Evolutionary conservation across 768 basidiomycete genomes (phyloP).

Genomic region (Rhodotorula paludigena): DNA sequence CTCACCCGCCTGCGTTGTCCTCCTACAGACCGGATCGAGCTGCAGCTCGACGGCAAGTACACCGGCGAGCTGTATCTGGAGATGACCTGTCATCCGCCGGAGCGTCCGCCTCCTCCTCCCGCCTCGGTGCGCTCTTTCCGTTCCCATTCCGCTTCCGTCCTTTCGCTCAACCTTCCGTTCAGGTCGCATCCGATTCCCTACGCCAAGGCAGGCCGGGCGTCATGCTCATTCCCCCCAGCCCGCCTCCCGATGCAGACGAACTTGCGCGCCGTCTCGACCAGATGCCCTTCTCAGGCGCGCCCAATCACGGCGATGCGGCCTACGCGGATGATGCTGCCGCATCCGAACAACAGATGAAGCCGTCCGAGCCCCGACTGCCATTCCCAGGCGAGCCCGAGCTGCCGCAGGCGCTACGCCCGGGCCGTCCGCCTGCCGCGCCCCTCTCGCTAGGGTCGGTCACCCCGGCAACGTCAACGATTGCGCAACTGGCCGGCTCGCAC

Average conservation of each 20-base stretch:
- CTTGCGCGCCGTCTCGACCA: no score
- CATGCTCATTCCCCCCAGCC: no score
- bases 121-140: neutral
- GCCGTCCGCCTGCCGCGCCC: neutral
- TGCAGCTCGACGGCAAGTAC: constrained; percentile 16
- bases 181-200: neutral
- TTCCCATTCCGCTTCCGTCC: neutral
- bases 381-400: constrained; percentile 28
- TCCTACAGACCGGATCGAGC: constrained; percentile 21
- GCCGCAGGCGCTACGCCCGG: constrained; percentile 8
- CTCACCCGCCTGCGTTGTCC: no score
- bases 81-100: constrained; percentile 23
- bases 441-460: no score
- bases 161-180: neutral
- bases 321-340: no score
- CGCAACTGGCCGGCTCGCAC: no score
- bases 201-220: neutral
- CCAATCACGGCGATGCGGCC: no score
- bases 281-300: no score
- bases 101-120: neutral
- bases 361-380: neutral
- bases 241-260: no score
- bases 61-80: constrained; percentile 28
- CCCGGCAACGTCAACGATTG: no score
- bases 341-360: no score